Conservation (phyloP, 495 filamentous ascomycete genomes). For the Xylaria bambusicola region DNA sequence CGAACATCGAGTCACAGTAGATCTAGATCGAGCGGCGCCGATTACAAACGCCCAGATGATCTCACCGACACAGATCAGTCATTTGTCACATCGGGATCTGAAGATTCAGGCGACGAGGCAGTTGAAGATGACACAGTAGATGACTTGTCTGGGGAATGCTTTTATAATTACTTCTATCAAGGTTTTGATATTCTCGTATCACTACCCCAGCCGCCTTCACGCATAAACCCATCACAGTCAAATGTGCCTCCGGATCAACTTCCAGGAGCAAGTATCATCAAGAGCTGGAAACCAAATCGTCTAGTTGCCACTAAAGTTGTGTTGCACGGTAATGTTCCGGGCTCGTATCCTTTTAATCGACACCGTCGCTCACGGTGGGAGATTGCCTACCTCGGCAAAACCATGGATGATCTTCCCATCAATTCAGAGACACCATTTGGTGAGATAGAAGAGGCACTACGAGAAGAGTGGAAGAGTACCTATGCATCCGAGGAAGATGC, state of each 20-base stretch:
- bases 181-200: conserved; percentile 95
- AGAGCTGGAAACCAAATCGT: conserved; percentile 50
- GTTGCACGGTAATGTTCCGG: conserved; percentile 90
- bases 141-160: conserved; percentile 69
- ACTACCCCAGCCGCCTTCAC: conserved; percentile 64
- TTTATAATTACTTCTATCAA: conserved; percentile 95
- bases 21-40: conserved; percentile 50
- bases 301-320: conserved; percentile 87
- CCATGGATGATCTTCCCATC: conserved; percentile 36
- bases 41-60: conserved; percentile 55
- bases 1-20: conserved; percentile 49
- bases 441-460: conserved; percentile 65
- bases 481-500: conserved; percentile 64
- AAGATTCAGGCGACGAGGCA: conserved; percentile 73
- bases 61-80: conserved; percentile 82
- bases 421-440: conserved; percentile 79
- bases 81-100: conserved; percentile 71
- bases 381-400: conserved; percentile 58
- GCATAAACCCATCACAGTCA: conserved; percentile 60
- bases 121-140: conserved; percentile 50
- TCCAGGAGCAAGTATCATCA: conserved; percentile 33
- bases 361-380: conserved; percentile 89
- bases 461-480: conserved; percentile 69
- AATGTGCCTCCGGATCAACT: conserved; percentile 22
- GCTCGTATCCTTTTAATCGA: conserved; percentile 94